Base-by-base conservation (phyloP, 148 eudicot species). In the Spergularia bocconei region DNA sequence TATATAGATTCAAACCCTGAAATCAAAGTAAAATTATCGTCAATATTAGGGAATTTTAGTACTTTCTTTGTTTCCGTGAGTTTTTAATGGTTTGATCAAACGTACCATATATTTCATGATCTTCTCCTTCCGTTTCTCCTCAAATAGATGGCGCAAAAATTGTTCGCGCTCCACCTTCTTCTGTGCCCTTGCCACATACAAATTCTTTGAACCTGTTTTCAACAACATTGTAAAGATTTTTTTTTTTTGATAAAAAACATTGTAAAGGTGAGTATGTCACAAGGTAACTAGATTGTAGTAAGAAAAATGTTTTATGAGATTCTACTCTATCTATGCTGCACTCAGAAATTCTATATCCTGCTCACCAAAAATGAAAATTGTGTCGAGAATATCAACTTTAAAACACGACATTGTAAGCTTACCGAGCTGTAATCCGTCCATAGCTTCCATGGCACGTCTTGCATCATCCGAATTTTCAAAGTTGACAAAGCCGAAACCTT, bases 401-500 rank as follows among this genome's bases (percentile, higher is more conserved):
- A 29, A 2, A 29, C 36, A 3, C 36, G 4, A 29, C 36, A 29
- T 29, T 29, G 36, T 29, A 52, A 52, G 19, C 77, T 5, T 86
- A 91, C 97, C 97, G 65, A 89, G 78, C 71, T 82, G 82, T 36
- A 81, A 81, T 44, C 91, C 97, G 77, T 90, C 82, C 85, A 90
- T 85, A 70, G 87, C 85, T 90, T 88, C 92, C 79, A 83, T 44
- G 60, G 97, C 97, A 17, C 55, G 74, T 72, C 67, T 85, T 53
- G 97, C 94, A 84, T 91, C 84, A 54, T 85, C 89, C 20, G 91
- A 78, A 69, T 73, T 84, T 14, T 88, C 93, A 80, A 86, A 91
- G 64, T 88, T 91, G 54, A 90, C 91, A 77, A 89, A 91, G 20
- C 89, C 97, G 86, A 91, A 91, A 29, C 97, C 93, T 82, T 77